Evolutionary conservation across 768 basidiomycete genomes (phyloP), one percentile per base, ranked within the genome.

Genomic region (Clavaria fumosa): DNA sequence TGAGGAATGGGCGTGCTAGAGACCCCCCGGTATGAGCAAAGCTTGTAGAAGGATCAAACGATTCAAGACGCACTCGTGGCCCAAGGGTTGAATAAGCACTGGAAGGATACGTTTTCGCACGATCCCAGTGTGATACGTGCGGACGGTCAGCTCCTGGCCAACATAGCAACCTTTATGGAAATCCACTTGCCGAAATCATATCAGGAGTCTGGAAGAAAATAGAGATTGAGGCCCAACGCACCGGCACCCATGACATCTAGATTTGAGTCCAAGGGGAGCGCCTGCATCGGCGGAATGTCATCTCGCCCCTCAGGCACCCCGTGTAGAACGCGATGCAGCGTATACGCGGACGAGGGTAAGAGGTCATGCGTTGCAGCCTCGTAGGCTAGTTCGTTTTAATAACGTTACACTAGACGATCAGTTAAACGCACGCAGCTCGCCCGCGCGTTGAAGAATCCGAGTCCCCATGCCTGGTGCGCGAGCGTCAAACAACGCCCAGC

Each of bases 161-260:
- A 97, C 79, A 51, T 96, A 97, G 53, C 95, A 99, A 2, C 95
- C 95, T 60, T 99, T 99, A 40, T 85, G 66, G 55, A 95, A 96
- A 57, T 96, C 89, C 53, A 97, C 91, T 66, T 36, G 28, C 37
- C 45, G 18, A 43, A 20, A 28, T 28, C 24, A 45, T 39, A 36
- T 14, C 31, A 5, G 14, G 19, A 6, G 23, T 18, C 15, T 19
- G 21, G 9, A 37, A n/a, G 26, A 19, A 38, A 32, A 35, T 36
- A 17, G 26, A 28, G 26, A 28, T 9, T 9, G 14, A 14, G 26
- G 14, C 26, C 34, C 23, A 19, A 66, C 81, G 58, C 49, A 95
- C 91, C 61, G 50, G 75, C 93, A 35, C 90, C 89, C 83, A 96
- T 96, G 28, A 82, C 61, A 53, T 99, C 95, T 47, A 97, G 59